These are phyloP conservation scores for Ambrosia artemisiifolia DNA, from an alignment of 129 eudicot species.

Conservation along the genomic window DNA sequence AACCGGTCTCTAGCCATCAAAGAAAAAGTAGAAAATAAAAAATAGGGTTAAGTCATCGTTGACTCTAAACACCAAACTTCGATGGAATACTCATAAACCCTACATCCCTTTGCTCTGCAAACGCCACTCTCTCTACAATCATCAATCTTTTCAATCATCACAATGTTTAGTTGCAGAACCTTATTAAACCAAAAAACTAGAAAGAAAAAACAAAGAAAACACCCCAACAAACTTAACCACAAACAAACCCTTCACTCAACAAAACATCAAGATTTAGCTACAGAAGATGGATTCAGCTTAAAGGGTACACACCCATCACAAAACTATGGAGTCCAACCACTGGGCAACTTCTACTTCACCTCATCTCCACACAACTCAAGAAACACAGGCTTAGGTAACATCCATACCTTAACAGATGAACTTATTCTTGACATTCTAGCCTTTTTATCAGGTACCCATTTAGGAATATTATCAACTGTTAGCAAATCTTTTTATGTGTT, in stretches of 20 bases:
- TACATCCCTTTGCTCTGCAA: not conserved
- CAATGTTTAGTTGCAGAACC: conserved; percentile 25
- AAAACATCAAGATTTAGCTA: conserved; percentile 23
- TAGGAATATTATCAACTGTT: conserved; percentile 71
- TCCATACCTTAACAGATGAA: conserved; percentile 79
- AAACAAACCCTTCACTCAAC: conserved; percentile 8
- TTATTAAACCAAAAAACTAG: conserved; percentile 20
- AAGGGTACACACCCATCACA: conserved; percentile 59
- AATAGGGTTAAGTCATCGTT: not conserved
- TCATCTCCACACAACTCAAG: conserved; percentile 62
- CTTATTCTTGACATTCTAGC: conserved; percentile 87
- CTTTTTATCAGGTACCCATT: conserved; percentile 56
- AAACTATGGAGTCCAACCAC: conserved; percentile 71
- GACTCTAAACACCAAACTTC: not conserved
- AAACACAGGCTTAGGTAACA: conserved; percentile 84
- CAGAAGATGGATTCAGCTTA: conserved; percentile 64
- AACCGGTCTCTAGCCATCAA: too few species aligned
- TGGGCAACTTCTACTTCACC: conserved; percentile 76
- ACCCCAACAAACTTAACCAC: not conserved
- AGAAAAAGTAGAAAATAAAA: too few species aligned
- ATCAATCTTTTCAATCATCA: not conserved
- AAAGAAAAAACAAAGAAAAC: conserved; percentile 18
- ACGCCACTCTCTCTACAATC: not conserved
- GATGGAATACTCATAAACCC: conserved; percentile 15
- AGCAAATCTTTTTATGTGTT: conserved; percentile 89